phyloP scores from a whole-genome alignment of 73 alveolate genomes.

The Tetrahymena borealis region DNA sequence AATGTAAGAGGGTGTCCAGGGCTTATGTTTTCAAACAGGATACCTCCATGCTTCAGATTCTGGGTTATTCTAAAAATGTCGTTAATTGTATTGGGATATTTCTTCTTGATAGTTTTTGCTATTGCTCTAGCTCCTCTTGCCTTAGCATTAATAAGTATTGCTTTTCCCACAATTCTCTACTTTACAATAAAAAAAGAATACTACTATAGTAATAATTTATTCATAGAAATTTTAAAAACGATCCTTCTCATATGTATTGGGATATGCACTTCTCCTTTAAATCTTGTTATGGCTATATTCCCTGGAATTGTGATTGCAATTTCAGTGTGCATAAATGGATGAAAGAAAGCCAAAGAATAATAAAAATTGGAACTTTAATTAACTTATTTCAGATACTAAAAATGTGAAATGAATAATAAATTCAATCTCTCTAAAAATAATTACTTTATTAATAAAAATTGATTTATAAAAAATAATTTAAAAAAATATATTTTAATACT shows the following conservation, averaged over 20 bases:
- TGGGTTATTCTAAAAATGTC: neutral
- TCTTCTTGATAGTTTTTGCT: neutral
- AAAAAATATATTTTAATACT: no score
- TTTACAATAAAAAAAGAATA: neutral
- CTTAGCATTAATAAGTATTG: neutral
- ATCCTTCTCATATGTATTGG: neutral
- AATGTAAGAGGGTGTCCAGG: conserved; percentile 69
- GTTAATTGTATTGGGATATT: neutral
- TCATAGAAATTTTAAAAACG: neutral
- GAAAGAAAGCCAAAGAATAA: neutral
- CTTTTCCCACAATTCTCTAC: neutral
- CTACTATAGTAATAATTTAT: neutral
- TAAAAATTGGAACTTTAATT: no score
- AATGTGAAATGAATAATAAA: no score
- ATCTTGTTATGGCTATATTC: neutral
- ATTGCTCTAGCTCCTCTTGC: neutral
- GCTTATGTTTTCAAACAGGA: conserved; percentile 5
- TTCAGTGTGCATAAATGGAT: neutral
- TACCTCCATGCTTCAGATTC: neutral
- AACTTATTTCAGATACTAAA: no score
- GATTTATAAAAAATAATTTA: no score
- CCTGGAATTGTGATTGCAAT: neutral
- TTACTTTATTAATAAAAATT: no score
- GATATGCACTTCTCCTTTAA: neutral
- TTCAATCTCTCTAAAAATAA: no score